Conservation (phyloP, 768 basidiomycete genomes). For the Agaricus sinodeliciosus region DNA sequence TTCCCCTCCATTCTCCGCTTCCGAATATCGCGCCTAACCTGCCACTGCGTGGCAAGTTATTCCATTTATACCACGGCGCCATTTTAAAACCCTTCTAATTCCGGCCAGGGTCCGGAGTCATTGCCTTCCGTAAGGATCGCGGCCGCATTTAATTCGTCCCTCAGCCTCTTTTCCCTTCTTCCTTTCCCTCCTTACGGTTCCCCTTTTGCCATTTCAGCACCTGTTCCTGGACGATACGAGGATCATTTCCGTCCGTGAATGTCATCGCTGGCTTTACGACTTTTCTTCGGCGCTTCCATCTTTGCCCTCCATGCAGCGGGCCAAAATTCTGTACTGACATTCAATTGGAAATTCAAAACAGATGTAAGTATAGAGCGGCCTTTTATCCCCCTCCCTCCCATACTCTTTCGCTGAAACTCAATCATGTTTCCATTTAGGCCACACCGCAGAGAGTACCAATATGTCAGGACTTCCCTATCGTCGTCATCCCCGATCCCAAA, state of each 20-base stretch:
- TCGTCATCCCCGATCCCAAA: slow-evolving; percentile 3
- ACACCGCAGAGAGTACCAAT: slow-evolving; percentile 4
- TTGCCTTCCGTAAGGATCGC: background rate
- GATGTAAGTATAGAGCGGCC: slow-evolving; percentile 16
- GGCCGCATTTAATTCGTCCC: background rate
- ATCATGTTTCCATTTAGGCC: background rate
- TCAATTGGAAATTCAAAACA: slow-evolving; percentile 26
- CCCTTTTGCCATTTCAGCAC: background rate
- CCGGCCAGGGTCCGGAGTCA: too few species aligned
- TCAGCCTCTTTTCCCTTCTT: background rate
- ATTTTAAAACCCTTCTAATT: too few species aligned
- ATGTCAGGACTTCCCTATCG: background rate
- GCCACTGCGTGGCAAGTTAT: too few species aligned
- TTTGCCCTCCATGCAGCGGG: slow-evolving; percentile 7
- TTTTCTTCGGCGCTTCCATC: background rate
- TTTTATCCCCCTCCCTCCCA: background rate
- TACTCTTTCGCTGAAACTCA: background rate
- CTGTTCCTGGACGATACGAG: background rate
- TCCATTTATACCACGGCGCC: too few species aligned
- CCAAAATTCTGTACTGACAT: slow-evolving; percentile 15
- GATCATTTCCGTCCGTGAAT: background rate
- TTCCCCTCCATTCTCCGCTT: background rate
- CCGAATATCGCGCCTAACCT: too few species aligned
- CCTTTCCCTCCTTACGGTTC: background rate
- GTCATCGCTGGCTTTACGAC: background rate